Evolutionary conservation across 805 yeast genomes (phyloP), one percentile per base, ranked within the genome.

Genomic region (Saturnispora diversa): DNA sequence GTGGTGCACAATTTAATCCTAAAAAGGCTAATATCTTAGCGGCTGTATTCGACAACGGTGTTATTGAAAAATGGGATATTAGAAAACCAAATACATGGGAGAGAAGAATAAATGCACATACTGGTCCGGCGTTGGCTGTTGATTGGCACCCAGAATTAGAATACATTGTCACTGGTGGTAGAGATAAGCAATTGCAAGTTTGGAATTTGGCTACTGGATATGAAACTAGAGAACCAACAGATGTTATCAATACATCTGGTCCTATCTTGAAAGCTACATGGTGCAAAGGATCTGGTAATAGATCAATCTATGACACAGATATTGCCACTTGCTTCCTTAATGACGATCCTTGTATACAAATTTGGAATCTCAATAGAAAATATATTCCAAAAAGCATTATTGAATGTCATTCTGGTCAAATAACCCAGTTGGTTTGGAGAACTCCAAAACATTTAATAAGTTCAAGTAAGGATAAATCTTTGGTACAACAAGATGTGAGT

Each of bases 101-200:
- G 51, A 66, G 79, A 38, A 77, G 80, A 44, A 70, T 92, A 56
- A 84, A 81, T 51, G 94, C 95, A 3, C 97, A 90, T 56, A 74
- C 86, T 2, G 95, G 95, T 0, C 94, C 95, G 2, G 97, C 95
- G 0, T 64, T 88, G 13, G 75, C 94, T 4, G 59, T 92, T 4
- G 87, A 85, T 51, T 87, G 95, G 79, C 95, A 88, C 54, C 94
- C 94, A 0, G 79, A 77, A 28, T 57, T 70, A 27, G 95, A 88
- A 47, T 84, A 80, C 51, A 72, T 92, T 16, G 79, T 80, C 5
- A 84, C 95, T 16, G 97, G 97, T 12, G 98, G 98, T 6, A 70
- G 97, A 51, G 98, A 92, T 60, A 80, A 82, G 39, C 80, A 78
- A 49, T 67, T 83, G 26, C 85, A 83, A 45, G 76, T 83, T 3